phyloP scores from a whole-genome alignment of 1,139 yeast species.

The Blastobotrys niveus region DNA sequence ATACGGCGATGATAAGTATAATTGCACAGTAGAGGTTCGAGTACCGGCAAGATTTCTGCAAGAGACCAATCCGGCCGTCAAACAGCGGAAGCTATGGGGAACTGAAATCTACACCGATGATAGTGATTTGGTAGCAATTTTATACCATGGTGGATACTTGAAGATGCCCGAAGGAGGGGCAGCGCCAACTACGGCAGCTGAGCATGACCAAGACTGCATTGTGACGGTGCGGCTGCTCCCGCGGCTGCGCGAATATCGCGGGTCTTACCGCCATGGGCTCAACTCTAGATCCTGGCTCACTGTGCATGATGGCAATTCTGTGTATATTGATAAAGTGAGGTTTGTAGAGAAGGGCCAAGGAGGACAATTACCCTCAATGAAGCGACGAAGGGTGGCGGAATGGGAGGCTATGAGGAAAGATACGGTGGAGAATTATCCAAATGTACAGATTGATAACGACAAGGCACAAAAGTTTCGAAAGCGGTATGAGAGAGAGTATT shows the following conservation, averaged over 20 bases:
- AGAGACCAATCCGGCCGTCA: slow-evolving; percentile 37
- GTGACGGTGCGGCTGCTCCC: slow-evolving; percentile 72
- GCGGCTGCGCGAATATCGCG: slow-evolving; percentile 52
- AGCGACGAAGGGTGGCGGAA: slow-evolving; percentile 29
- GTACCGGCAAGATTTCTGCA: slow-evolving; percentile 43
- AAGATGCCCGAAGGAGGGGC: neutral
- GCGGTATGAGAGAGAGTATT: slow-evolving; percentile 1
- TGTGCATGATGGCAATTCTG: slow-evolving; percentile 65
- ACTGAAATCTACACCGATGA: slow-evolving; percentile 91
- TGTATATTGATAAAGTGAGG: slow-evolving; percentile 49
- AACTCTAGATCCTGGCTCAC: slow-evolving; percentile 68
- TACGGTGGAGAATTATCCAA: slow-evolving; percentile 9
- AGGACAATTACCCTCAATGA: slow-evolving; percentile 25
- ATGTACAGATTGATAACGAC: slow-evolving; percentile 6
- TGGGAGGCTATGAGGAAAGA: slow-evolving; percentile 21
- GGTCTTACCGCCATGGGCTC: slow-evolving; percentile 60
- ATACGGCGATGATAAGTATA: slow-evolving; percentile 49
- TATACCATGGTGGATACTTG: slow-evolving; percentile 70
- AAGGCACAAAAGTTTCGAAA: slow-evolving; percentile 5
- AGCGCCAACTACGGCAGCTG: slow-evolving; percentile 20
- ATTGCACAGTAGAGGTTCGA: slow-evolving; percentile 56
- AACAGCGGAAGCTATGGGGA: slow-evolving; percentile 75
- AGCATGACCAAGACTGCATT: slow-evolving; percentile 47
- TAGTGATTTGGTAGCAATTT: slow-evolving; percentile 69
- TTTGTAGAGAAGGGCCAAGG: slow-evolving; percentile 35